A percentile compares a stretch with the other conserved stretches of the same genome.
Evolutionary conservation across 1,139 yeast genomes (phyloP).

Genomic region (Candida tropicalis): DNA sequence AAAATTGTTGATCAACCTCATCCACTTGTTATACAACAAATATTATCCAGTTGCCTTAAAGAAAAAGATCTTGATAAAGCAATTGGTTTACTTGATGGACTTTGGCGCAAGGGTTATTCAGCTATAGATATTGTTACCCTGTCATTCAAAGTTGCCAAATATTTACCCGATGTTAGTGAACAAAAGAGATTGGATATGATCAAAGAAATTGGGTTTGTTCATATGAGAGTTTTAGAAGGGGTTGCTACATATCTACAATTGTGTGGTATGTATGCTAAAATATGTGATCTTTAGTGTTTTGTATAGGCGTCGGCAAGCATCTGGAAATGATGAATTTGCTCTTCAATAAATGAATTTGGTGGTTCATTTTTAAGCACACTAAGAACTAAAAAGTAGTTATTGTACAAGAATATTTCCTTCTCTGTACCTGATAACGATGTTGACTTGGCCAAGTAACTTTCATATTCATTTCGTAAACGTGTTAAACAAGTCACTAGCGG

Average conservation of each 20-base stretch:
- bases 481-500: conserved; percentile 72
- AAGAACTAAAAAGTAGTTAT: conserved; percentile 65
- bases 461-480: conserved; percentile 78
- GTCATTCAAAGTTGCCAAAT: conserved; percentile 83
- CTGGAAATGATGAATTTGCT: conserved; percentile 63
- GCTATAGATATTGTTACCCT: conserved; percentile 93
- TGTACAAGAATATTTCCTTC: conserved; percentile 72
- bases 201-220: conserved; percentile 85
- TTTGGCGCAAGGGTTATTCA: conserved; percentile 91
- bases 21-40: conserved; percentile 80
- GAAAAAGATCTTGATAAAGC: conserved; percentile 64
- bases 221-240: conserved; percentile 92
- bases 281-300: conserved; percentile 32
- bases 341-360: conserved; percentile 51
- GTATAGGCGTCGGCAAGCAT: conserved; percentile 63
- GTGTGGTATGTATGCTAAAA: conserved; percentile 78
- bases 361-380: conserved; percentile 52
- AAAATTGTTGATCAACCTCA: conserved; percentile 97
- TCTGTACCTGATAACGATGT: conserved; percentile 43
- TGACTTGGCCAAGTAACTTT: conserved; percentile 72
- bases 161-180: conserved; percentile 68
- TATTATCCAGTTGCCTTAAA: conserved; percentile 57
- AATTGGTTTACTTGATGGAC: conserved; percentile 60
- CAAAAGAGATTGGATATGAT: conserved; percentile 71
- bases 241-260: conserved; percentile 85